A percentile compares a stretch with the other conserved stretches of the same genome.
phyloP scores from a whole-genome alignment of 2,329 filamentous ascomycete species.

The Reticulascus tulasneorum region DNA sequence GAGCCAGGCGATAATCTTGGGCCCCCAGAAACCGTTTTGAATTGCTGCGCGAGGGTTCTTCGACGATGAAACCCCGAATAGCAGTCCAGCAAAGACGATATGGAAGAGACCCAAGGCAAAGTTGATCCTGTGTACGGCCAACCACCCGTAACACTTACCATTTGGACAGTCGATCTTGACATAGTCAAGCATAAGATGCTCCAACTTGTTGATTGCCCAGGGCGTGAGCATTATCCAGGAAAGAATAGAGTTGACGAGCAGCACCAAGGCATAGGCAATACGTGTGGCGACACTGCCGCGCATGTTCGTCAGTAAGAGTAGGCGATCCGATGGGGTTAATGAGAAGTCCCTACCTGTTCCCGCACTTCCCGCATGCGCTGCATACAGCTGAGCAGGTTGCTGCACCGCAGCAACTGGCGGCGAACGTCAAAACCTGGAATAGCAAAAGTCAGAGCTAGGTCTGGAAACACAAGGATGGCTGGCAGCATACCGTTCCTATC shows the following conservation, averaged over 20 bases:
- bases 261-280: conserved; percentile 91
- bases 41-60: conserved; percentile 83
- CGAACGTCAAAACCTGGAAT: conserved; percentile 67
- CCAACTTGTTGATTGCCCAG: conserved; percentile 94
- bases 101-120: conserved; percentile 96
- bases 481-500: conserved; percentile 69
- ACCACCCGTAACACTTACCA: conserved; percentile 89
- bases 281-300: conserved; percentile 79
- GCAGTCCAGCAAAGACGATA: conserved; percentile 74
- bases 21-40: conserved; percentile 99
- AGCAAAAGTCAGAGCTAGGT: conserved; percentile 11
- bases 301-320: conserved; percentile 8
- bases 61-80: conserved; percentile 82
- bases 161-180: conserved; percentile 92
- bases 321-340: background rate
- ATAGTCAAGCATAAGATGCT: conserved; percentile 89
- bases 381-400: conserved; percentile 95
- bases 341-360: conserved; percentile 68
- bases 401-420: conserved; percentile 90
- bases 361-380: conserved; percentile 93
- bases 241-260: conserved; percentile 92
- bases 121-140: conserved; percentile 96
- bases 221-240: conserved; percentile 99
- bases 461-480: too few species aligned
- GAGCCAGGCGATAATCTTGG: conserved; percentile 89